Evolutionary conservation across 305 asterid genomes (phyloP), one percentile per base, ranked within the genome.

Genomic region (Striga hermonthica): DNA sequence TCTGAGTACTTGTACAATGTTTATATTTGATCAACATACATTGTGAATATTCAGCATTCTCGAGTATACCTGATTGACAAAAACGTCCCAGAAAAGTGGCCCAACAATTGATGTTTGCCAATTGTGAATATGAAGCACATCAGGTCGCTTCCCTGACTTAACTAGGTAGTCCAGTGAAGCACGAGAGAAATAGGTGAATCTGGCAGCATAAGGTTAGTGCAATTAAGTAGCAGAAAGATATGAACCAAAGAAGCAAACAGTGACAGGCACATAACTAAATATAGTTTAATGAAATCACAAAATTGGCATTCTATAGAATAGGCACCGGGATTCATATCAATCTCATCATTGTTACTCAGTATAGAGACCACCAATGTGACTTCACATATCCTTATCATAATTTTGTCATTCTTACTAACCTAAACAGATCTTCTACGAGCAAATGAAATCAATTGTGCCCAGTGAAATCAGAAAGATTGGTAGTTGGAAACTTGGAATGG

Each of bases 51-150:
- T 63, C 36, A 62, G n/a, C 59, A 58, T 31, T 73, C 73, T 69
- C 67, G 31, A 22, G 31, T 66, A 54, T 54, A 89, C 96, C 95
- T 89, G 89, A 75, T 82, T 78, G 65, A 82, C 91, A 81, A 83
- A 85, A 82, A 85, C 60, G 66, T 89, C 97, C 97, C 97, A 89
- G 81, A 87, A 89, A 74, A 89, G 87, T 48, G 94, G 94, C 50
- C 82, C 97, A 64, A 89, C 83, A 61, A 89, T 75, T 65, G 97
- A 83, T 13, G 97, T 89, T 65, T 85, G 86, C 97, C 95, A 89
- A 73, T 89, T 89, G 82, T 87, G 97, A 72, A 89, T 68, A 64
- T 89, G 91, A 74, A 89, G 87, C 80, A 89, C 89, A 78, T 89
- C 91, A n/a, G 95, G 94, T 6, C 73, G 83, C 73, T 89, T 87